Evolutionary conservation across 2,329 filamentous ascomycete genomes (phyloP).

Genomic region (Dissoconium aciculare): DNA sequence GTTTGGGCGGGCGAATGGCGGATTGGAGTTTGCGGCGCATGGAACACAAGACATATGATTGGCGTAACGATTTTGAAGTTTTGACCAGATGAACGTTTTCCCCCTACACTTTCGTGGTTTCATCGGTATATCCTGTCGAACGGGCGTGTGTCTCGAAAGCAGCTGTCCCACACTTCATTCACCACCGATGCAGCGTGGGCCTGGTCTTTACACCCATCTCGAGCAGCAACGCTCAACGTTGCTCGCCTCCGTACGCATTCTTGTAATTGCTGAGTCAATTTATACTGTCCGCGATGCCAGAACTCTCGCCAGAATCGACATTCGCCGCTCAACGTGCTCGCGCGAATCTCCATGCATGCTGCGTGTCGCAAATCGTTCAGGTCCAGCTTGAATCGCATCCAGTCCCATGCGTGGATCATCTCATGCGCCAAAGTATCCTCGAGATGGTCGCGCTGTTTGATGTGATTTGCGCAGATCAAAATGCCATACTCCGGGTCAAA

Average conservation of each 20-base stretch:
- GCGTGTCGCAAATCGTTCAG: slow-evolving; percentile 72
- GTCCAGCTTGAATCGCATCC: slow-evolving; percentile 80
- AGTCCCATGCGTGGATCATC: slow-evolving; percentile 95
- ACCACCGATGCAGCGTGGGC: slow-evolving; percentile 76
- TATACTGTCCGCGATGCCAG: slow-evolving; percentile 72
- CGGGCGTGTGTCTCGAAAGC: slow-evolving; percentile 81
- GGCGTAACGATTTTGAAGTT: too few species aligned
- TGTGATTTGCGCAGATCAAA: slow-evolving; percentile 80
- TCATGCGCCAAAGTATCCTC: slow-evolving; percentile 94
- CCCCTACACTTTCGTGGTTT: too few species aligned
- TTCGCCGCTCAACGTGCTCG: slow-evolving; percentile 82
- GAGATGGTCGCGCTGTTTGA: slow-evolving; percentile 62
- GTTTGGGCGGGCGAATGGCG: too few species aligned
- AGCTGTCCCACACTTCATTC: slow-evolving; percentile 98
- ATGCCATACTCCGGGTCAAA: slow-evolving; percentile 82
- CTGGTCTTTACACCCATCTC: slow-evolving; percentile 71
- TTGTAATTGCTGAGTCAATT: slow-evolving; percentile 82
- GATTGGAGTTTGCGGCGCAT: too few species aligned
- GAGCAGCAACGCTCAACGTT: slow-evolving; percentile 59
- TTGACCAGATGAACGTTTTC: too few species aligned
- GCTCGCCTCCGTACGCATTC: slow-evolving; percentile 76
- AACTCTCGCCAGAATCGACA: slow-evolving; percentile 82
- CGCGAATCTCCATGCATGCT: slow-evolving; percentile 92
- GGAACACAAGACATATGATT: too few species aligned
- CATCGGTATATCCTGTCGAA: slow-evolving; percentile 93